These are phyloP conservation scores for Trichoderma cornu-damae DNA, from an alignment of 2,329 filamentous ascomycete genomes.

Conservation along the genomic window DNA sequence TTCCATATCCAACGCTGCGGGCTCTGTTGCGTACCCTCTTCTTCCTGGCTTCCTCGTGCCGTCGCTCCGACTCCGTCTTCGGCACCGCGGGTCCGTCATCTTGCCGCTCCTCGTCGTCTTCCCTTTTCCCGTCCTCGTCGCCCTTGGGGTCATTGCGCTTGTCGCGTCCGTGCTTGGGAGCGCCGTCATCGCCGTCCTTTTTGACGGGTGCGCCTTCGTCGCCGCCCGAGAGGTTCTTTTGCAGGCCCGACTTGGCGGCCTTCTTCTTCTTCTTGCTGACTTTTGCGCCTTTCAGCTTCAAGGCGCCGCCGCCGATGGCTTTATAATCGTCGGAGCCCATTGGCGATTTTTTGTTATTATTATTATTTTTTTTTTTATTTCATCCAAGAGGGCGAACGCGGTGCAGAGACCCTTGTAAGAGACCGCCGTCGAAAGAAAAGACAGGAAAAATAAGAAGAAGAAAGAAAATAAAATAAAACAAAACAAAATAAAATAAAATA, in stretches of 20 bases:
- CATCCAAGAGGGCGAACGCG: neutral
- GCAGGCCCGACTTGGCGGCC: conserved; percentile 47
- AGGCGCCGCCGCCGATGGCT: conserved; percentile 61
- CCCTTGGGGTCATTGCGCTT: conserved; percentile 23
- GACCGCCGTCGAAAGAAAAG: no score
- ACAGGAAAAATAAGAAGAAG: no score
- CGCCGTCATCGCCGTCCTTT: conserved; percentile 25
- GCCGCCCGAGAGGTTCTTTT: conserved; percentile 41
- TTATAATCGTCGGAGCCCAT: conserved; percentile 76
- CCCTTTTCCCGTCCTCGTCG: conserved; percentile 14
- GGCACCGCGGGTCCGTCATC: conserved; percentile 30
- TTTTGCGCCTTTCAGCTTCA: conserved; percentile 79
- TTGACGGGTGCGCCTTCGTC: conserved; percentile 20
- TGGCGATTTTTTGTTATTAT: neutral
- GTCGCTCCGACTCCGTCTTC: conserved; percentile 81
- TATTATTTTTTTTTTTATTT: neutral
- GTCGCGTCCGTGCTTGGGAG: conserved; percentile 26
- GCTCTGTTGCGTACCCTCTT: conserved; percentile 59
- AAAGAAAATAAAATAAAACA: no score
- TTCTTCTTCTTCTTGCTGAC: conserved; percentile 61
- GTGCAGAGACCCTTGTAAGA: neutral
- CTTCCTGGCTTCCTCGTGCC: conserved; percentile 72
- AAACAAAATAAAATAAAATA: no score
- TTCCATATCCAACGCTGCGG: neutral
- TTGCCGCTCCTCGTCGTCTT: conserved; percentile 32